Conservation (phyloP, 441 rosid species). For the Rhodomyrtus psidioides region DNA sequence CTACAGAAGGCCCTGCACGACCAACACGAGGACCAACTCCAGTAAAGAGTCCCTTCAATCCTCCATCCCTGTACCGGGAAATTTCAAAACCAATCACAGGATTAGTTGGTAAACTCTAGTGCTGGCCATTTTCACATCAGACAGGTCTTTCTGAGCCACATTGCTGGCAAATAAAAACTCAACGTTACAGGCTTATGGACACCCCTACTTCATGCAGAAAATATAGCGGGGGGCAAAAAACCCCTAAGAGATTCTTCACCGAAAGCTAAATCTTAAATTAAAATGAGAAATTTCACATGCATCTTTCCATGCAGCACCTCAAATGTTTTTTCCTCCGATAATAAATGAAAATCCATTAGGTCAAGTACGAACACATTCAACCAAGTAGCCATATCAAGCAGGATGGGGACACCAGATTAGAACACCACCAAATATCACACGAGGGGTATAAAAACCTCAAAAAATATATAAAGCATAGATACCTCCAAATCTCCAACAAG, state of each 20-base stretch:
- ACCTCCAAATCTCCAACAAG: conserved; percentile 3
- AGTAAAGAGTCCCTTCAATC: conserved; percentile 73
- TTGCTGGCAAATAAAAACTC: background rate
- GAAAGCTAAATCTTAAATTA: background rate
- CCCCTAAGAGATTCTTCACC: background rate
- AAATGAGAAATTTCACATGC: background rate
- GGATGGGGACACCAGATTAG: background rate
- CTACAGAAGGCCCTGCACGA: conserved; percentile 97
- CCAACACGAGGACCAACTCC: conserved; percentile 92
- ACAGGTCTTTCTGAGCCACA: background rate
- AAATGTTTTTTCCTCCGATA: background rate
- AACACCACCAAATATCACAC: background rate
- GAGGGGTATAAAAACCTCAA: background rate
- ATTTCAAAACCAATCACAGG: background rate
- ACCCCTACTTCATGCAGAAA: background rate
- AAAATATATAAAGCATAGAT: background rate
- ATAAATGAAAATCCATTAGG: background rate
- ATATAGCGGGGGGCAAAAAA: background rate
- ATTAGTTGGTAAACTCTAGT: background rate
- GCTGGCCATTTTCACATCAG: background rate
- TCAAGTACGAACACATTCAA: background rate
- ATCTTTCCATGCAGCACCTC: background rate
- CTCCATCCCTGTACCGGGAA: conserved; percentile 55
- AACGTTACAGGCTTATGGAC: background rate
- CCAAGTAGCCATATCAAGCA: background rate